Evolutionary conservation across 2,329 filamentous ascomycete genomes (phyloP).

Genomic region (Scedosporium dehoogii): DNA sequence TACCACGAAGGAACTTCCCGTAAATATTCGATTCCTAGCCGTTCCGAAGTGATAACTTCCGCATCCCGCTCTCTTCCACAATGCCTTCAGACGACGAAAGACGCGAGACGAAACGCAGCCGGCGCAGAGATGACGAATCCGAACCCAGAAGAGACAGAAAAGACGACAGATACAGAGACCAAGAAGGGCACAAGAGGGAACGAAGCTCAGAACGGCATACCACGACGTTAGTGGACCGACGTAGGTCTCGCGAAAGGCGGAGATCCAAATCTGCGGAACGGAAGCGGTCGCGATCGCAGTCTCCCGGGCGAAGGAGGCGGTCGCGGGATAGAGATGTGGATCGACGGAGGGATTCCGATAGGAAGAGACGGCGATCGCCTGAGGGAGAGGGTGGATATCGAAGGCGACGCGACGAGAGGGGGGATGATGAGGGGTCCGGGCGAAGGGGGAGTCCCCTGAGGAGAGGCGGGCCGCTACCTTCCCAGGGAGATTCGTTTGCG

Average conservation of each 20-base stretch:
- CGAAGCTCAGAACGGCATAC: neutral
- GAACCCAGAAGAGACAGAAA: neutral
- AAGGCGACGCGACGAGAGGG: neutral
- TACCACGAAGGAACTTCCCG: too few relatives aligned
- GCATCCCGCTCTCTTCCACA: neutral
- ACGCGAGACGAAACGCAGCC: neutral
- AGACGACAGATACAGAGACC: neutral
- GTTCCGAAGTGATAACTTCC: neutral
- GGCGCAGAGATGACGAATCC: neutral
- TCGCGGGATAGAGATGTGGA: neutral
- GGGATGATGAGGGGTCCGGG: neutral
- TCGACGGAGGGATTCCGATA: neutral
- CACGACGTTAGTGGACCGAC: neutral
- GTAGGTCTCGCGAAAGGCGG: neutral
- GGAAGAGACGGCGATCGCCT: neutral
- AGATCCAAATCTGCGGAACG: neutral
- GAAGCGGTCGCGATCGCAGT: neutral
- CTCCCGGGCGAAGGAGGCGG: neutral
- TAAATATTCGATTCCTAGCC: neutral
- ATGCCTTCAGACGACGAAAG: neutral
- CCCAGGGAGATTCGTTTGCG: constrained; percentile 51
- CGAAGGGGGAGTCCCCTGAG: constrained; percentile 12
- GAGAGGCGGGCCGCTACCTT: constrained; percentile 43
- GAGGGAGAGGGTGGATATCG: neutral
- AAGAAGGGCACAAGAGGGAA: neutral